phyloP scores from a whole-genome alignment of 2,329 filamentous ascomycete species.

The Cladophialophora carrionii region DNA sequence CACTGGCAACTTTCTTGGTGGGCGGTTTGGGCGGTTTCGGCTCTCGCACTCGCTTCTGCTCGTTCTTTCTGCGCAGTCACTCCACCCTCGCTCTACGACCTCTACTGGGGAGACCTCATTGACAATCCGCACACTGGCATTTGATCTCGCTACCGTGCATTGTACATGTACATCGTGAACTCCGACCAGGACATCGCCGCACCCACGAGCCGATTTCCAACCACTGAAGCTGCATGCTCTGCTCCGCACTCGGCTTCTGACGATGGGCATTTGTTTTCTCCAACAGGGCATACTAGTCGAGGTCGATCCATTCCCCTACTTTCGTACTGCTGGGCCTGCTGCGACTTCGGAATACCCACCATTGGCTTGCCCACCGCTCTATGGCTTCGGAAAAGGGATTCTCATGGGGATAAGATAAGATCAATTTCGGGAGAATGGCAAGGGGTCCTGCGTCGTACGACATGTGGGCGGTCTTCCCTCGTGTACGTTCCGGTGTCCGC shows the following conservation, averaged over 20 bases:
- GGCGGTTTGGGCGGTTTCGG: not conserved
- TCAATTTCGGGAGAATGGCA: constrained; percentile 4
- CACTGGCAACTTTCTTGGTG: not conserved
- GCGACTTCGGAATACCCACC: constrained; percentile 15
- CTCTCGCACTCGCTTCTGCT: not conserved
- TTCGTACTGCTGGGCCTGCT: constrained; percentile 8
- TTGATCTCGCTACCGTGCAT: not conserved
- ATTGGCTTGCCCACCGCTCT: not conserved
- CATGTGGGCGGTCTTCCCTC: not conserved
- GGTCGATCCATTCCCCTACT: not conserved
- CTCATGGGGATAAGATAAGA: constrained; percentile 18
- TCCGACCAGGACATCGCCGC: constrained; percentile 3
- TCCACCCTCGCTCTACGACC: not conserved
- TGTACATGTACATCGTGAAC: not conserved
- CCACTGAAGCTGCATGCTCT: not conserved
- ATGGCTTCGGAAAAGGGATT: not conserved
- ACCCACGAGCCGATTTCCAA: not conserved
- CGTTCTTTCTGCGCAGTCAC: not conserved
- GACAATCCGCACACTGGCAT: not conserved
- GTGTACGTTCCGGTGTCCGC: not conserved
- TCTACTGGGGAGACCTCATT: not conserved
- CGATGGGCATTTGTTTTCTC: constrained; percentile 8
- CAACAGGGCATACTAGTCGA: constrained; percentile 8
- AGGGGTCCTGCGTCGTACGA: not conserved
- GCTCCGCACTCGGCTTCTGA: constrained; percentile 12